Evolutionary conservation across 768 basidiomycete genomes (phyloP).

Genomic region (Mycena chlorophos): DNA sequence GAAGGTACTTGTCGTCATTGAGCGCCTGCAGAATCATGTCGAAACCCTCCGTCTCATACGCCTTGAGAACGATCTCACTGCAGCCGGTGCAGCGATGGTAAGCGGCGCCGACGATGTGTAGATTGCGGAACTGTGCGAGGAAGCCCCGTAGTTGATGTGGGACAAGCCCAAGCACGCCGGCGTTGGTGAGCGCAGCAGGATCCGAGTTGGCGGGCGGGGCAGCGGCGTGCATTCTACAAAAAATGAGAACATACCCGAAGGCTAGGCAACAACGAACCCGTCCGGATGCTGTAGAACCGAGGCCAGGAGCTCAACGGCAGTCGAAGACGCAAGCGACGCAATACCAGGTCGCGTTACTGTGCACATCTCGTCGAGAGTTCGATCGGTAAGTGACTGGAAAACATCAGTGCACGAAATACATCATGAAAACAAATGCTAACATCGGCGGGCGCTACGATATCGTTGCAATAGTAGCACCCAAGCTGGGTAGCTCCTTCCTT

Average conservation of each 20-base stretch:
- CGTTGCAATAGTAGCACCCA: slow-evolving; percentile 98
- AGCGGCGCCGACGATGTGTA: slow-evolving; percentile 83
- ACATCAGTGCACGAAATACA: not conserved
- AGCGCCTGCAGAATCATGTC: slow-evolving; percentile 78
- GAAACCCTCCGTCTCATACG: slow-evolving; percentile 81
- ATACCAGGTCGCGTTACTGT: slow-evolving; percentile 95
- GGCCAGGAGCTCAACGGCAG: slow-evolving; percentile 89
- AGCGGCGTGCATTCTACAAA: slow-evolving; percentile 52
- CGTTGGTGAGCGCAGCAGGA: slow-evolving; percentile 29
- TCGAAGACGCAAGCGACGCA: slow-evolving; percentile 88
- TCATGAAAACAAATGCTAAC: slow-evolving; percentile 41
- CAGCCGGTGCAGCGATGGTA: slow-evolving; percentile 91
- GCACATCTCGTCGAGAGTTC: slow-evolving; percentile 98
- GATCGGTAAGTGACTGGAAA: slow-evolving; percentile 62
- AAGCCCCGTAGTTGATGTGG: slow-evolving; percentile 95
- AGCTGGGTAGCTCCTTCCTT: slow-evolving; percentile 41
- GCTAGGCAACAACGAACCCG: slow-evolving; percentile 51
- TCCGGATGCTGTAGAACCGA: slow-evolving; percentile 87
- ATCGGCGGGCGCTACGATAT: slow-evolving; percentile 94
- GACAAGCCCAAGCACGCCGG: slow-evolving; percentile 75
- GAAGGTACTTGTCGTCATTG: slow-evolving; percentile 76
- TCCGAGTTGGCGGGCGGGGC: slow-evolving; percentile 57
- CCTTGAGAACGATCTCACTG: slow-evolving; percentile 75
- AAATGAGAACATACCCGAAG: not conserved
- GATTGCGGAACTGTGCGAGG: slow-evolving; percentile 81